Base-by-base conservation (phyloP, 176 grass and related monocot genomes). In the Ensete ventricosum region DNA sequence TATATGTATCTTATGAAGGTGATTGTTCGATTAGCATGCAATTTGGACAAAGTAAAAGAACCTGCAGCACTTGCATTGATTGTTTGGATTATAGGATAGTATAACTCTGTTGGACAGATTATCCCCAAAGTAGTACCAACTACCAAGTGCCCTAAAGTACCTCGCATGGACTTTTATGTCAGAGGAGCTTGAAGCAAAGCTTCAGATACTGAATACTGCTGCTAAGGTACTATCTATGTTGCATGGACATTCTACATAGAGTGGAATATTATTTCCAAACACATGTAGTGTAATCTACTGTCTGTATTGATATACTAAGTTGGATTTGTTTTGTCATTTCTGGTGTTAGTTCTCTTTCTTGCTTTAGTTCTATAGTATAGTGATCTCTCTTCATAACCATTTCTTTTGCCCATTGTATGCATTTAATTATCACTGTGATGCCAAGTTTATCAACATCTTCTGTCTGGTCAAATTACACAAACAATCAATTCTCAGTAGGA, bases 171-270 rank as follows among this genome's bases (percentile, higher is more conserved):
- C 90, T 69, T 98, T 93, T 34, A 27, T 74, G 64, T 80, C 84
- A 73, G 90, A 93, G 64, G 84, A 84, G 53, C 58, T 88, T 64
- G 90, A 90, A 70, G 81, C 88, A 66, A 98, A 91, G 82, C 94
- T 98, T 89, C 94, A 93, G 82, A 98, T 98, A 53, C 77, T 93
- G 86, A 93, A 93, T 84, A 82, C 90, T 74, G 76, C 80, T 79
- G 78, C 80, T 27, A 98, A 93, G 94, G 94, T 98, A 91, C 55
- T 71, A 8, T 66, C 19, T 64, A 1, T 24, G 1, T 64, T 13
- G 66, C 20, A 8, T 34, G 29, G 29, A 34, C 29, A 5, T 34
- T 3, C 3, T 34, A 34, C 29, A 34, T 34, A 34, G 29, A 34
- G 4, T 34, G 29, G 29, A 5, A 34, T 34, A 5, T 34, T 34